These are phyloP conservation scores for Phytophthora europaea DNA, from an alignment of 352 stramenopile genomes.

Conservation along the genomic window DNA sequence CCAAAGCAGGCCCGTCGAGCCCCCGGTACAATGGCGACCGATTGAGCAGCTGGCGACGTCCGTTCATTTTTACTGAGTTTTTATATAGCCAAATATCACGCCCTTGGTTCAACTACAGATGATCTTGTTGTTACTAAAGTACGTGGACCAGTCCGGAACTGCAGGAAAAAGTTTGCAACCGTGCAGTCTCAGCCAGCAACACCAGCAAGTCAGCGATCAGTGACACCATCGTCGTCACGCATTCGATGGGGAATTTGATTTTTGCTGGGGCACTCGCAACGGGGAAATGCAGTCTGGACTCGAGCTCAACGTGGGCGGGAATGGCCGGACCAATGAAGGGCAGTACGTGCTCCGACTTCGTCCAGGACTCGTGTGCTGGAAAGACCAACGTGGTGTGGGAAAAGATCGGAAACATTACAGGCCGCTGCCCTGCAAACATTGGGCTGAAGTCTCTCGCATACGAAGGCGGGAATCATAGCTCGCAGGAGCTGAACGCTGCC, in stretches of 20 bases:
- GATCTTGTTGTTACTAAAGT: constrained; percentile 1
- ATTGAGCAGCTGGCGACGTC: too few species aligned
- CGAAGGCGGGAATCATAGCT: constrained; percentile 29
- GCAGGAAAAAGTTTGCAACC: constrained; percentile 45
- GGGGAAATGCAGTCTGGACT: constrained; percentile 13
- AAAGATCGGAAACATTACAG: constrained; percentile 26
- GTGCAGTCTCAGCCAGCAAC: constrained; percentile 26
- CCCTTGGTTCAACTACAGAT: too few species aligned
- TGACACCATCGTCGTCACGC: constrained; percentile 42
- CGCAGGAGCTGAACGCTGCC: constrained; percentile 6
- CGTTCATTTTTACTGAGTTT: too few species aligned
- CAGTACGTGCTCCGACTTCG: constrained; percentile 45
- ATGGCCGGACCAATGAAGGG: constrained; percentile 40
- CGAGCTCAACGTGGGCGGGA: constrained; percentile 37
- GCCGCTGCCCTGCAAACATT: constrained; percentile 38
- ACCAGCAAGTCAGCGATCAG: constrained; percentile 21
- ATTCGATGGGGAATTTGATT: constrained; percentile 51
- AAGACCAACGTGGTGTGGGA: constrained; percentile 26
- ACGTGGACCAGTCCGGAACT: constrained; percentile 47
- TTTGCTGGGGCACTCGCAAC: constrained; percentile 25
- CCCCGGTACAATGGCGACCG: too few species aligned
- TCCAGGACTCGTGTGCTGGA: constrained; percentile 42
- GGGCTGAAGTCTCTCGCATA: constrained; percentile 38
- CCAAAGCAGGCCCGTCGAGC: too few species aligned
- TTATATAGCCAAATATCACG: too few species aligned